Percentiles rank a stretch among this genome's conserved stretches.
Conservation (phyloP, 2,329 filamentous ascomycete genomes). For the Colletotrichum higginsianum region DNA sequence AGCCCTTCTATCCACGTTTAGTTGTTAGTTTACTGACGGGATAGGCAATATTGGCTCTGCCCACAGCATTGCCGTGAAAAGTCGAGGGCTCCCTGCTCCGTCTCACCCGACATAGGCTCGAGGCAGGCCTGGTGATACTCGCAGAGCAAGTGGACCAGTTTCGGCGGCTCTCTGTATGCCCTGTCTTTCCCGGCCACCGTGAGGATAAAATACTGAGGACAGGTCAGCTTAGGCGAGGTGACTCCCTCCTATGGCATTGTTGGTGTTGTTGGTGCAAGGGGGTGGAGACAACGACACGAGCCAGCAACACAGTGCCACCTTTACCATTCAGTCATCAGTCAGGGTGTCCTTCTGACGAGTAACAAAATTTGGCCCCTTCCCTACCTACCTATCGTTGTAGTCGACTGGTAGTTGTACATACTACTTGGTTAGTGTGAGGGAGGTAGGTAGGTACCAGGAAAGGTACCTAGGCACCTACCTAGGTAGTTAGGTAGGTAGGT, state of each 20-base stretch:
- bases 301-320: slow-evolving; percentile 3
- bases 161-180: neutral
- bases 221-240: slow-evolving; percentile 1
- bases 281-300: slow-evolving; percentile 13
- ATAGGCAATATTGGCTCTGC: neutral
- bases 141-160: neutral
- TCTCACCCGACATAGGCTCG: neutral
- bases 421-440: too few species aligned
- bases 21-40: neutral
- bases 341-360: neutral
- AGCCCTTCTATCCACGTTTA: neutral
- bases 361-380: neutral
- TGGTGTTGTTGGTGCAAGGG: slow-evolving; percentile 19
- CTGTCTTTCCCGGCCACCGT: neutral
- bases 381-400: neutral
- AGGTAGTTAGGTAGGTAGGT: too few species aligned
- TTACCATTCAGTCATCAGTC: neutral
- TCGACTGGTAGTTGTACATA: neutral
- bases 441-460: too few species aligned
- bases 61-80: neutral
- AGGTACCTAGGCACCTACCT: too few species aligned
- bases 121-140: neutral
- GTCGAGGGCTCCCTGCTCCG: neutral
- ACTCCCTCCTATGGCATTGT: slow-evolving; percentile 5
- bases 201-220: neutral